Percentiles rank a stretch among this genome's conserved stretches.
phyloP scores from a whole-genome alignment of 352 stramenopile genomes.

The Globisporangium polare region DNA sequence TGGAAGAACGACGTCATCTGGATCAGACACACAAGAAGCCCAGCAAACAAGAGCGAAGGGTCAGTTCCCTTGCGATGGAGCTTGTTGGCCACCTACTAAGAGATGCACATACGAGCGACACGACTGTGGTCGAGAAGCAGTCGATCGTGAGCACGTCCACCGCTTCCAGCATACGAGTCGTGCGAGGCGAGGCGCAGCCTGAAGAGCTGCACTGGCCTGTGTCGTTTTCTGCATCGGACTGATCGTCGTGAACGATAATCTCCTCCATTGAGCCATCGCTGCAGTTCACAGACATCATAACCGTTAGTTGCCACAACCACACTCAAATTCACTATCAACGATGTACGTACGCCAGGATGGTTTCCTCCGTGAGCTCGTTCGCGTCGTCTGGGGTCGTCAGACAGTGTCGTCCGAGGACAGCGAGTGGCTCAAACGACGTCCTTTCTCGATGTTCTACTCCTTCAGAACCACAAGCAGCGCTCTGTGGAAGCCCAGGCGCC shows the following conservation, averaged over 20 bases:
- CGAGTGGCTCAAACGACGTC: not conserved
- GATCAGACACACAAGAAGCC: not conserved
- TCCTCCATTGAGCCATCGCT: slow-evolving; percentile 52
- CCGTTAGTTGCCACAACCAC: not conserved
- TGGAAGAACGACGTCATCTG: slow-evolving; percentile 37
- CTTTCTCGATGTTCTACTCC: slow-evolving; percentile 8
- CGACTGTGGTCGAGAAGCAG: slow-evolving; percentile 24
- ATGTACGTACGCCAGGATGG: slow-evolving; percentile 19
- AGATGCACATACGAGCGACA: slow-evolving; percentile 16
- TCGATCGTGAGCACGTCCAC: slow-evolving; percentile 36
- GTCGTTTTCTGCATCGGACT: slow-evolving; percentile 2
- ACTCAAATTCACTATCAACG: slow-evolving; percentile 10
- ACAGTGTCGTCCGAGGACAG: slow-evolving; percentile 3
- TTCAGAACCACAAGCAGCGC: slow-evolving; percentile 13
- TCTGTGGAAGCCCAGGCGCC: slow-evolving; percentile 5
- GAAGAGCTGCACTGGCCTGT: not conserved
- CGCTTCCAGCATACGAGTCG: slow-evolving; percentile 27
- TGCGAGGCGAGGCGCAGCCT: slow-evolving; percentile 17
- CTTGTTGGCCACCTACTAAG: too few species aligned
- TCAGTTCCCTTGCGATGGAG: too few species aligned
- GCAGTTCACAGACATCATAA: not conserved
- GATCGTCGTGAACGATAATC: slow-evolving; percentile 20
- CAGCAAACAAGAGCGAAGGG: not conserved
- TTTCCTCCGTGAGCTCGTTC: slow-evolving; percentile 19
- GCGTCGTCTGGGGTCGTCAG: slow-evolving; percentile 4